Evolutionary conservation across 306 rosid species (phyloP).

Genomic region (Delonix regia): DNA sequence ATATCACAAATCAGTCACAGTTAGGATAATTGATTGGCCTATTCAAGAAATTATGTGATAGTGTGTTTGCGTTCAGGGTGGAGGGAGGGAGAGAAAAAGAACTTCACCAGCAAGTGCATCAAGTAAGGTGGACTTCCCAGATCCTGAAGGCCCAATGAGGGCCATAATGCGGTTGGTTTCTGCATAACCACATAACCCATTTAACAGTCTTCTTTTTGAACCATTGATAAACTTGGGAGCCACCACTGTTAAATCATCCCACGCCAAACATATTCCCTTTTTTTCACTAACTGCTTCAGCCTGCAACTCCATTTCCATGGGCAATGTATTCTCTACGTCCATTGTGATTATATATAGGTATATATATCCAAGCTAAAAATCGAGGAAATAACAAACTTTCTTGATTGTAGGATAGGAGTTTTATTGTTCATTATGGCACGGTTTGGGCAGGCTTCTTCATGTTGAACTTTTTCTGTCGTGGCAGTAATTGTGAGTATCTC

Average conservation of each 20-base stretch:
- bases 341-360: not conserved
- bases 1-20: too few relatives aligned
- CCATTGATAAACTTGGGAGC: constrained; percentile 50
- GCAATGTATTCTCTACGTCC: constrained; percentile 15
- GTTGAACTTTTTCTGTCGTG: not conserved
- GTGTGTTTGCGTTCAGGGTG: too few relatives aligned
- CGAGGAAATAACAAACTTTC: not conserved
- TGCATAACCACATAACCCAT: constrained; percentile 60
- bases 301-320: not conserved
- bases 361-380: not conserved
- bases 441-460: not conserved
- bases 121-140: constrained; percentile 71
- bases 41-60: too few relatives aligned
- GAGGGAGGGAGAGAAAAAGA: constrained; percentile 11
- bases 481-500: not conserved
- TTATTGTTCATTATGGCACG: constrained; percentile 5
- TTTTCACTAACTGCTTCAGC: not conserved
- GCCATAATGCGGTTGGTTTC: constrained; percentile 71
- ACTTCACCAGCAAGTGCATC: constrained; percentile 59
- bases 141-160: constrained; percentile 76
- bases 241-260: constrained; percentile 66
- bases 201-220: constrained; percentile 49
- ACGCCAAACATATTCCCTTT: constrained; percentile 44
- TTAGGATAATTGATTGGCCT: too few relatives aligned
- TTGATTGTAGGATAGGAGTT: not conserved